These are phyloP conservation scores for Bathelium albidoporum DNA, from an alignment of 495 filamentous ascomycete genomes.

Conservation along the genomic window DNA sequence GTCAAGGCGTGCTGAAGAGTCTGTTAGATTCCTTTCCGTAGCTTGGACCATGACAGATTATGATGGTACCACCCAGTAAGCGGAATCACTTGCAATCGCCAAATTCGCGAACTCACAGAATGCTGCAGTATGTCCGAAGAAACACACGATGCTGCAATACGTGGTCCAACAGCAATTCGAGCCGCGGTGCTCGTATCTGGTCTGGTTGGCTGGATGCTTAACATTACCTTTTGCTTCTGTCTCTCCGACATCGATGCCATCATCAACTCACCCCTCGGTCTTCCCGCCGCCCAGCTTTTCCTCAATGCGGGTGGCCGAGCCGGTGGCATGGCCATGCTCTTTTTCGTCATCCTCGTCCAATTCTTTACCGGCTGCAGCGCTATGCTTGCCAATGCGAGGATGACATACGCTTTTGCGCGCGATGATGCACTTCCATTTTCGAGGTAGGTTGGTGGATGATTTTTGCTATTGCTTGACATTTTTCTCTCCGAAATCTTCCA, in stretches of 20 bases:
- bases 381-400: conserved; percentile 60
- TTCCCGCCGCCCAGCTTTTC: conserved; percentile 63
- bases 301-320: conserved; percentile 52
- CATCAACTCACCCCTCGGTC: conserved; percentile 50
- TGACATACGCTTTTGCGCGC: conserved; percentile 63
- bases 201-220: conserved; percentile 53
- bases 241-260: conserved; percentile 53
- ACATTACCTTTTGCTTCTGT: conserved; percentile 60
- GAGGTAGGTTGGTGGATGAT: conserved; percentile 27
- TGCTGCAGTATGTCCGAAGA: conserved; percentile 56
- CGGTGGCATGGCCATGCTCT: conserved; percentile 58
- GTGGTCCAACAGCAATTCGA: conserved; percentile 54
- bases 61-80: conserved; percentile 56
- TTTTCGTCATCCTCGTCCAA: conserved; percentile 58
- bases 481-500: no score
- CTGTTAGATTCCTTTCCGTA: conserved; percentile 46
- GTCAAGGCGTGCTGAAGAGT: neutral
- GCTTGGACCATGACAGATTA: conserved; percentile 72
- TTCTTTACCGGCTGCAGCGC: conserved; percentile 64
- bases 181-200: conserved; percentile 58
- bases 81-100: neutral
- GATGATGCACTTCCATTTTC: conserved; percentile 63
- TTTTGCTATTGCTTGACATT: no score
- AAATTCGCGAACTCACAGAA: conserved; percentile 6
- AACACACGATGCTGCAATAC: conserved; percentile 58